Base-by-base conservation (phyloP, 306 rosid species). In the Rosa chinensis region DNA sequence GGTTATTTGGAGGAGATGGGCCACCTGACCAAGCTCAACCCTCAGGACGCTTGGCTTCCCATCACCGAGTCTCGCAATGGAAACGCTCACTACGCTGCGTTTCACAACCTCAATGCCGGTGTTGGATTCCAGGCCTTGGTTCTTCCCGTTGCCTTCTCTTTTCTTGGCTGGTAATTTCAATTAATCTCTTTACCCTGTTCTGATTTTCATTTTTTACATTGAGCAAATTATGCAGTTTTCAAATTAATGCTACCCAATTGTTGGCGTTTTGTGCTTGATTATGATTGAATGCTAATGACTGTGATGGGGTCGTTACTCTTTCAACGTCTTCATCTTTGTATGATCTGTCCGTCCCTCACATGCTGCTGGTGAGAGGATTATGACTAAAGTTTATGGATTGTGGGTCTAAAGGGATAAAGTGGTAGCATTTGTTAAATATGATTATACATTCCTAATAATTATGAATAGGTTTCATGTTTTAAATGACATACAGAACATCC, bases 11-110 rank as follows among this genome's bases (percentile, higher is more conserved):
- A 95, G 85, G 99, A 95, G 47, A 87, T 95, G 64, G 99, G 99
- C 2, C 99, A 95, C 81, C 93, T 95, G 58, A 95, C 99, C 2
- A 95, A 93, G 82, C 99, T 95, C 20, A 95, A 95, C 69, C 99
- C 99, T 58, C 99, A 95, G 70, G 99, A 95, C 72, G 98, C 99
- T 4, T 95, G 99, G 99, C 99, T 95, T 85, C 99, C 99, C n/a
- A 95, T 95, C 56, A 95, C 99, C 0, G 99, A 95, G 78, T 95
- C 99, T 21, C 91, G 99, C 68, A 95, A 93, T 78, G 99, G 99
- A 47, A 95, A 95, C 78, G 97, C 99, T 82, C 98, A 95, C 75
- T 95, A 95, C 64, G 93, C 99, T 77, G 97, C 99, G 11, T 95
- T 95, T 79, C 99, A 95, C 70, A 95, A 95, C 84, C 99, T 95